Conservation (phyloP, 2,329 filamentous ascomycete species). For the Phaeosphaeria sp. region DNA sequence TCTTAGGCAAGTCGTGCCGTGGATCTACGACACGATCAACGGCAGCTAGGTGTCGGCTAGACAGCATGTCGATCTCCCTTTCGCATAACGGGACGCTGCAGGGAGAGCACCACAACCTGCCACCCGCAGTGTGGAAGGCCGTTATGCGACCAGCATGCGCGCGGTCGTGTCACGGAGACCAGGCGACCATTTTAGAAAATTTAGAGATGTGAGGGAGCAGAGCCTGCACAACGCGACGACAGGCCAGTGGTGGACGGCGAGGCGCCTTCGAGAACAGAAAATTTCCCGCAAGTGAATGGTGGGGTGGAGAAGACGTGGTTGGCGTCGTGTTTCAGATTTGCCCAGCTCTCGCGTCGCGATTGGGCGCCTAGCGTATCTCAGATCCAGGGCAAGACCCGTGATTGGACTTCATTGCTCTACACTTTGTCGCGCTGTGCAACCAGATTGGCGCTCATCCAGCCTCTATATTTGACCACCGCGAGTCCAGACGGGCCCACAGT, state of each 20-base stretch:
- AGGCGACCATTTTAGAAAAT: conserved; percentile 21
- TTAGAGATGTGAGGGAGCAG: conserved; percentile 25
- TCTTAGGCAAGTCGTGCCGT: conserved; percentile 26
- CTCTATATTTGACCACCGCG: conserved; percentile 25
- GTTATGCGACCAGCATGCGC: conserved; percentile 15
- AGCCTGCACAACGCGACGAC: conserved; percentile 36
- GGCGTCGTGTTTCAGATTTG: conserved; percentile 28
- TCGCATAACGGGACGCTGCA: conserved; percentile 13
- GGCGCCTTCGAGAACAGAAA: conserved; percentile 35
- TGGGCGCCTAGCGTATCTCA: conserved; percentile 19
- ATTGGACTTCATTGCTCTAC: conserved; percentile 34
- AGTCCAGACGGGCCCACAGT: conserved; percentile 12
- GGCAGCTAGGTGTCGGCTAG: conserved; percentile 30
- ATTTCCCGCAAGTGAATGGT: conserved; percentile 19
- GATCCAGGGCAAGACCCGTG: conserved; percentile 18
- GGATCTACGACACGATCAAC: conserved; percentile 31
- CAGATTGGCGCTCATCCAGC: conserved; percentile 33
- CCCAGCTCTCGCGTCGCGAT: conserved; percentile 20
- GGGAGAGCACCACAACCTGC: conserved; percentile 31
- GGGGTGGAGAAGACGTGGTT: conserved; percentile 27
- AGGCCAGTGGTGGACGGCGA: conserved; percentile 35
- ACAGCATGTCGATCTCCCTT: conserved; percentile 18
- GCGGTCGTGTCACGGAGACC: conserved; percentile 25
- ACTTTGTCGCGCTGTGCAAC: conserved; percentile 15
- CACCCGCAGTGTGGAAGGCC: conserved; percentile 19